A percentile compares a stretch with the other conserved stretches of the same genome.
Evolutionary conservation across 495 filamentous ascomycete species (phyloP).

Genomic region (Staphylotrichum tortipilum): DNA sequence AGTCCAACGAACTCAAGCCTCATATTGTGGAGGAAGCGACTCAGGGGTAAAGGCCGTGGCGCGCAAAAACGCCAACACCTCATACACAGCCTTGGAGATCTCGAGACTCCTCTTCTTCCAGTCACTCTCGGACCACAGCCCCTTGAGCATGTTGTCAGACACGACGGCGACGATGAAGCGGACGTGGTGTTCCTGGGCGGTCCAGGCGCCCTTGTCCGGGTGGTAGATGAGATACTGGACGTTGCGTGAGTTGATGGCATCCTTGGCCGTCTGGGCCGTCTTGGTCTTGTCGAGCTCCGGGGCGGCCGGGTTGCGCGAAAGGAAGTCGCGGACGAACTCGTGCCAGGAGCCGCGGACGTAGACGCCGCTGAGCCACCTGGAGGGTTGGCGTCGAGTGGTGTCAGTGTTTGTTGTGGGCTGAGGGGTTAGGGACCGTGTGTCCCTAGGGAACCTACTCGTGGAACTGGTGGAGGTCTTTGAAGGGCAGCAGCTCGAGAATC

Average conservation of each 20-base stretch:
- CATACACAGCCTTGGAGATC: conserved; percentile 20
- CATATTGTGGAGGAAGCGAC: conserved; percentile 14
- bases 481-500: conserved; percentile 26
- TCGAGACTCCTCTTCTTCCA: conserved; percentile 18
- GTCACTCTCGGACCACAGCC: conserved; percentile 21
- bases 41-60: conserved; percentile 2
- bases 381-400: not conserved
- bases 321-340: conserved; percentile 24
- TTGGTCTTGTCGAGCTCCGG: conserved; percentile 23
- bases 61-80: conserved; percentile 24
- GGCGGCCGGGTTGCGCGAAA: conserved; percentile 7
- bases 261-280: conserved; percentile 15
- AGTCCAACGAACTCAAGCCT: no score
- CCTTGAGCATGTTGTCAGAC: conserved; percentile 20
- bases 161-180: conserved; percentile 26
- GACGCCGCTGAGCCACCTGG: conserved; percentile 19
- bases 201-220: conserved; percentile 23
- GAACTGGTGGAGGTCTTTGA: conserved; percentile 20
- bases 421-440: not conserved
- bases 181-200: conserved; percentile 23
- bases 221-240: conserved; percentile 21
- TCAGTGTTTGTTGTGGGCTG: no score
- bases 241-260: conserved; percentile 19
- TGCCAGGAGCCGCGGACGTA: conserved; percentile 25
- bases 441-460: conserved; percentile 13